Evolutionary conservation across 1,139 yeast species (phyloP), one percentile per base, ranked within the genome.

Genomic region (Nakaseomyces sp.): DNA sequence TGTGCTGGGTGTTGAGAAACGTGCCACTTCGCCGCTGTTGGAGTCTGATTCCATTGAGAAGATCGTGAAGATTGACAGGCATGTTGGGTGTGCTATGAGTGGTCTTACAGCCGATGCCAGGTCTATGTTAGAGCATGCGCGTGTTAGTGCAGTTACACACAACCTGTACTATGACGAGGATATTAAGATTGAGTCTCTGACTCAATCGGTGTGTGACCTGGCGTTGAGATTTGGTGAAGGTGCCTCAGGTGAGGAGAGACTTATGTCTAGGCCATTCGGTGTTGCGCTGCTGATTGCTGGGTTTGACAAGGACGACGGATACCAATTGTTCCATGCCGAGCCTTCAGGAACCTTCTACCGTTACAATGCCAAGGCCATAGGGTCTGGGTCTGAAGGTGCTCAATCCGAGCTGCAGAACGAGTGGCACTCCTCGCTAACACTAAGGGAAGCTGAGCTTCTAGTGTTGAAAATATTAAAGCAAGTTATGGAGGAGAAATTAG

Each of bases 261-360:
- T 89, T 56, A 93, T 93, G 99, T 87, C 96, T 4, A 80, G 99
- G 69, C 99, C 99, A 9, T 93, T 93, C 66, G 99, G 99, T 62
- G 99, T 93, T 43, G 99, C 99, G 1, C 71, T 93, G 53, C 75
- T 93, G 60, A 83, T 93, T 61, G 98, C 98, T 7, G 99, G 99
- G 42, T 74, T 81, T 55, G 98, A 91, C 68, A 73, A 78, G 49
- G 94, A 87, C 56, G 82, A 86, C 58, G 98, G 98, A 0, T 96
- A 96, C 43, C 98, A 91, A 67, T 75, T 93, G 60, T 84, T 85
- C 64, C 97, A 93, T 63, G 96, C 98, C n/a, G 99, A 93, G 67
- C 98, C 99, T 35, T 84, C 96, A 15, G 99, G 99, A 49, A 91
- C 99, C 1, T 93, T 88, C 58, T 93, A 91, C 70, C 78, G 94